These are phyloP conservation scores for Coemansia sp. DNA, from an alignment of 192 early-diverging fungal genomes.

Conservation along the genomic window DNA sequence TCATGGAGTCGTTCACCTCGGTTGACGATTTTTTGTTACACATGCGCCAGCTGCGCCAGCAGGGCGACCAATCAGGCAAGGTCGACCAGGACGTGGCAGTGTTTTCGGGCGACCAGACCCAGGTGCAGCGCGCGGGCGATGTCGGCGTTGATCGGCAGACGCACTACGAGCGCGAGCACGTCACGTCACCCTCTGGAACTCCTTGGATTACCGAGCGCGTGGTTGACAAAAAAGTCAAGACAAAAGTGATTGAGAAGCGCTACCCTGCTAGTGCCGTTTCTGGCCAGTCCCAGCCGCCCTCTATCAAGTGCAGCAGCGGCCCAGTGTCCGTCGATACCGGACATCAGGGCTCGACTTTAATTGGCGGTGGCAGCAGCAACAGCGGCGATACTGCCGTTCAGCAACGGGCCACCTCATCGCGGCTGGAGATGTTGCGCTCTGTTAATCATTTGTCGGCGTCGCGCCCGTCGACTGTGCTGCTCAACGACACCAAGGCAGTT, in stretches of 20 bases:
- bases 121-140: slow-evolving; percentile 41
- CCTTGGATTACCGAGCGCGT: slow-evolving; percentile 51
- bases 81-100: background rate
- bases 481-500: slow-evolving; percentile 42
- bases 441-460: slow-evolving; percentile 30
- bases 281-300: slow-evolving; percentile 5
- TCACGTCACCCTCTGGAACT: slow-evolving; percentile 46
- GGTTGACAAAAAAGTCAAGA: slow-evolving; percentile 49
- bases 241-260: slow-evolving; percentile 50
- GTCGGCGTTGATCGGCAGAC: slow-evolving; percentile 46
- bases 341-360: slow-evolving; percentile 19
- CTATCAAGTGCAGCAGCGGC: slow-evolving; percentile 2
- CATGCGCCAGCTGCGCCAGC: slow-evolving; percentile 45
- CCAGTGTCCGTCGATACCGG: background rate
- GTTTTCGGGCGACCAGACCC: slow-evolving; percentile 25
- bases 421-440: slow-evolving; percentile 11
- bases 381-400: background rate
- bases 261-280: slow-evolving; percentile 32
- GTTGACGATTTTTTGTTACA: slow-evolving; percentile 51
- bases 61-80: slow-evolving; percentile 3
- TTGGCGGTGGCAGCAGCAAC: slow-evolving; percentile 26
- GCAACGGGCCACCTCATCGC: slow-evolving; percentile 2
- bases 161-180: slow-evolving; percentile 49
- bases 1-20: slow-evolving; percentile 53
- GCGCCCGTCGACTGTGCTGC: slow-evolving; percentile 39